Conservation (phyloP, 164 flowering plant species). For the Annona cherimola region DNA sequence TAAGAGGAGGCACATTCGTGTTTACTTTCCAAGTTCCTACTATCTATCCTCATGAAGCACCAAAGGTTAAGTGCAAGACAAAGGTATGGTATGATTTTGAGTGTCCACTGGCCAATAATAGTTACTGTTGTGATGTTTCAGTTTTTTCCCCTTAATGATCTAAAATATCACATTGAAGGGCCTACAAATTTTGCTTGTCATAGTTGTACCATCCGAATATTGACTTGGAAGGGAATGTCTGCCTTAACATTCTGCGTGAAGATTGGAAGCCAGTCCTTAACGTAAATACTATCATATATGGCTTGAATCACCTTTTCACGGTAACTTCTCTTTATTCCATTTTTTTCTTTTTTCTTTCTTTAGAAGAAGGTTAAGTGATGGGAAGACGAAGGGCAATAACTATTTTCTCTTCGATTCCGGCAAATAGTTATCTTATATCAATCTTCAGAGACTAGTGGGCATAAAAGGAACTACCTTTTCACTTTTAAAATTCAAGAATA, state of each 20-base stretch:
- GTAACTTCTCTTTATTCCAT: conserved; percentile 23
- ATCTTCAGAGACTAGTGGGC: neutral
- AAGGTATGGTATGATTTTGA: conserved; percentile 37
- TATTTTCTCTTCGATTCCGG: neutral
- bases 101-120: neutral
- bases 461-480: too few relatives aligned
- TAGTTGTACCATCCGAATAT: conserved; percentile 88
- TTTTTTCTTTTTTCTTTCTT: neutral
- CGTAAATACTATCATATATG: conserved; percentile 65
- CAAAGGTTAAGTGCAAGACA: conserved; percentile 79
- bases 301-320: conserved; percentile 66
- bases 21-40: conserved; percentile 62
- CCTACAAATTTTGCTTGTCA: neutral
- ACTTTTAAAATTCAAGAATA: too few relatives aligned
- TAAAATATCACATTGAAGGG: neutral
- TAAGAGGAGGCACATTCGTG: conserved; percentile 55
- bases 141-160: neutral
- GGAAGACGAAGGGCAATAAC: neutral
- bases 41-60: conserved; percentile 75
- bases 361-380: neutral
- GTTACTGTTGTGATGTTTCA: neutral
- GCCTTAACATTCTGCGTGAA: conserved; percentile 77
- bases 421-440: neutral
- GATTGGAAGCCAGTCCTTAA: conserved; percentile 87
- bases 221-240: conserved; percentile 79